These are phyloP conservation scores for Puccinia horiana DNA, from an alignment of 1,284 basidiomycete species.

Conservation along the genomic window DNA sequence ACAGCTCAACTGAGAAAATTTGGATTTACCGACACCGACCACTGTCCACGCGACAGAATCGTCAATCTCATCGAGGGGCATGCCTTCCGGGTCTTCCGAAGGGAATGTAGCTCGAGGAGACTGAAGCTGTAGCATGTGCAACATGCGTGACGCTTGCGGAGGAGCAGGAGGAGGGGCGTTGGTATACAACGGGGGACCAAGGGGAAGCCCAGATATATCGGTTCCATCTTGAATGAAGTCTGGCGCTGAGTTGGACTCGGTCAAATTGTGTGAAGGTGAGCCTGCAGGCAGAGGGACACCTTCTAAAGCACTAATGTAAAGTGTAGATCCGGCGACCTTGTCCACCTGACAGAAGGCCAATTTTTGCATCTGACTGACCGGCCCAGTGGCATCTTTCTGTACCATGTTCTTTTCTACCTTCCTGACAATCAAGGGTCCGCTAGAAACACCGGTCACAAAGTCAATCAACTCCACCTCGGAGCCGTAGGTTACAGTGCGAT, in stretches of 20 bases:
- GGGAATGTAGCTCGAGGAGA: constrained; percentile 27
- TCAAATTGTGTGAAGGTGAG: constrained; percentile 2
- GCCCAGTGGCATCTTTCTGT: constrained; percentile 74
- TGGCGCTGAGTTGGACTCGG: constrained; percentile 12
- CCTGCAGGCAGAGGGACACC: constrained; percentile 9
- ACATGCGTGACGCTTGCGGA: not conserved
- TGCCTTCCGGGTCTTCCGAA: constrained; percentile 65
- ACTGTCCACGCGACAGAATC: constrained; percentile 95
- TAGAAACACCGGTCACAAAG: constrained; percentile 76
- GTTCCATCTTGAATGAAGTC: not conserved
- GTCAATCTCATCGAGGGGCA: constrained; percentile 80
- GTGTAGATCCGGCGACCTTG: constrained; percentile 47
- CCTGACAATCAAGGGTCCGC: constrained; percentile 81
- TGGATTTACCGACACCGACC: constrained; percentile 81
- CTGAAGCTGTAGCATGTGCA: constrained; percentile 37
- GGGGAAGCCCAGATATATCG: constrained; percentile 3
- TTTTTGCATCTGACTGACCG: constrained; percentile 94
- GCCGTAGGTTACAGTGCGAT: constrained; percentile 83
- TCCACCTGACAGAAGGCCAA: constrained; percentile 78
- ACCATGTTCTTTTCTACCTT: constrained; percentile 87
- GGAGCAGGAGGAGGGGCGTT: not conserved
- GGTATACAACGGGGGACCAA: not conserved
- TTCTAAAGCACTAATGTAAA: constrained; percentile 48
- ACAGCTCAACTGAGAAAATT: constrained; percentile 9
- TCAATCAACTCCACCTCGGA: constrained; percentile 83